Percentiles rank a stretch among this genome's conserved stretches.
Evolutionary conservation across 306 rosid species (phyloP).

Genomic region (Phaseolus lunatus): DNA sequence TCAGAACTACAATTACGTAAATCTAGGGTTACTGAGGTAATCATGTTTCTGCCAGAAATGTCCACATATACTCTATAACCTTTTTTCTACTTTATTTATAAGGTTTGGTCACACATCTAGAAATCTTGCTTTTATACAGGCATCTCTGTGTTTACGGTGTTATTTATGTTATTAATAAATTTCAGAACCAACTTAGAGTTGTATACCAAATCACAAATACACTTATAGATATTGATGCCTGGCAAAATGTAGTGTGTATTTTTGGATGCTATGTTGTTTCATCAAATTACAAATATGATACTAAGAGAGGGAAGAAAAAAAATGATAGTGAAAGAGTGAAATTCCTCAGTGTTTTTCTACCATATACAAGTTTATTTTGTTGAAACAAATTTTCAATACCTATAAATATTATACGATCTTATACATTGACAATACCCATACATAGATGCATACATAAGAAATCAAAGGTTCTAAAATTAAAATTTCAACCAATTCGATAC

Average conservation of each 20-base stretch:
- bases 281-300: conserved; percentile 13
- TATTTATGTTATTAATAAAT: neutral
- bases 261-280: neutral
- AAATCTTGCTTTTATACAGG: conserved; percentile 3
- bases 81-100: conserved; percentile 6
- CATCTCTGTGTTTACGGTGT: neutral
- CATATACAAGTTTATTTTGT: neutral
- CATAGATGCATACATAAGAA: neutral
- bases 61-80: neutral
- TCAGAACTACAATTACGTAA: conserved; percentile 82
- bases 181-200: neutral
- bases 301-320: neutral
- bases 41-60: conserved; percentile 23
- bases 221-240: neutral
- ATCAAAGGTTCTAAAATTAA: neutral
- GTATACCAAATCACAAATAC: neutral
- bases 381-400: neutral
- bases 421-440: neutral
- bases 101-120: conserved; percentile 18
- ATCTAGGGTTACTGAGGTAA: conserved; percentile 79
- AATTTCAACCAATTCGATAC: neutral
- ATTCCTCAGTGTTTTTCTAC: conserved; percentile 4
- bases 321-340: neutral
- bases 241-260: neutral
- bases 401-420: neutral